A percentile compares a stretch with the other conserved stretches of the same genome.
phyloP scores from a whole-genome alignment of 306 rosid species.

The Lagenaria siceraria region DNA sequence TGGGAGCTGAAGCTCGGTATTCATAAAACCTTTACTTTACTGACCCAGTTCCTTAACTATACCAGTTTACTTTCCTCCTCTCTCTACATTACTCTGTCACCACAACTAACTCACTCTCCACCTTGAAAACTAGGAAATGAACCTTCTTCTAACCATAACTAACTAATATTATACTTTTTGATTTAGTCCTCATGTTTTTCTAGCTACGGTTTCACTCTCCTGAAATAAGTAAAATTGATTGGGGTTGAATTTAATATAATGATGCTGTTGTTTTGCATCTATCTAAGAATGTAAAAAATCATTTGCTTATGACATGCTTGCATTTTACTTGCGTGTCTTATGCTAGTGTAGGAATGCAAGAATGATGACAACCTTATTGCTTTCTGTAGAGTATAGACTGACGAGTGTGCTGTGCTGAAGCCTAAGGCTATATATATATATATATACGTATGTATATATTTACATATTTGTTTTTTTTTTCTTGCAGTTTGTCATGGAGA shows the following conservation, averaged over 20 bases:
- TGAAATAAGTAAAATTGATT: not conserved
- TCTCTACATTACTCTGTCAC: not conserved
- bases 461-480: not conserved
- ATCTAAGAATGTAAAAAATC: not conserved
- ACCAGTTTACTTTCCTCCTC: not conserved
- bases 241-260: not conserved
- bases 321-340: not conserved
- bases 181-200: not conserved
- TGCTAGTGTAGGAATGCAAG: not conserved
- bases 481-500: slow-evolving; percentile 76
- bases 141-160: not conserved
- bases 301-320: not conserved
- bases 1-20: not conserved
- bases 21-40: not conserved
- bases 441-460: not conserved
- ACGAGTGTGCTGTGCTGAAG: not conserved
- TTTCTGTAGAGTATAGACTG: not conserved
- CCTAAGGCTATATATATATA: not conserved
- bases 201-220: not conserved
- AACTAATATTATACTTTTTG: not conserved
- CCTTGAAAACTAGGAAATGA: not conserved
- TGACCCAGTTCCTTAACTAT: not conserved
- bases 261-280: not conserved
- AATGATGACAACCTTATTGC: not conserved
- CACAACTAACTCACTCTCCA: not conserved